Evolutionary conservation across 805 yeast genomes (phyloP), one percentile per base, ranked within the genome.

Genomic region (Ogataea saltuana): DNA sequence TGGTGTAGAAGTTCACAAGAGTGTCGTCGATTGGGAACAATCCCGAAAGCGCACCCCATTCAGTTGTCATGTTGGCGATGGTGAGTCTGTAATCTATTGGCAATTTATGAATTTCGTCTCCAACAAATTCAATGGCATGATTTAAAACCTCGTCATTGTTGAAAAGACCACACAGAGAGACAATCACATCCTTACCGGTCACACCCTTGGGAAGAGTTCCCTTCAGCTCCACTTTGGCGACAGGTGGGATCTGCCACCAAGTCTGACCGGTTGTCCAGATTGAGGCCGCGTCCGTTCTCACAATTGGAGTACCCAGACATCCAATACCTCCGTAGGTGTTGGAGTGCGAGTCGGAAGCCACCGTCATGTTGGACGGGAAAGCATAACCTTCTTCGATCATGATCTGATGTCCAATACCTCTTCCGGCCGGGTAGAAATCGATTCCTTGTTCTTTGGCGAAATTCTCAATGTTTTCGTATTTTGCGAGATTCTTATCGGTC

Each of bases 171-270:
- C 99, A 93, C 33, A 93, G 74, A 0, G 97, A 93, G 17, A 95
- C 95, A 63, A 93, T 93, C 39, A 93, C 93, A 68, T 93, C 99
- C 66, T 93, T 93, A 49, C 99, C 99, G 3, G 96, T 81, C 13
- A 88, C 89, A 13, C 97, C 97, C 39, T 75, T 68, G 10, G 95
- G 96, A 45, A 93, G 75, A 53, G 77, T 66, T 32, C 97, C 97
- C 51, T 76, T 72, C 43, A 93, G 75, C 64, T 88, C 95, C 8
- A 93, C 98, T 58, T 82, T 80, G 26, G 98, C 99, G 18, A 93
- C 98, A 0, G 99, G 98, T 3, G 99, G 99, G 42, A 93, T 88
- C 77, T 95, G 99, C 99, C 99, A 93, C 99, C 99, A 93, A 3
- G 99, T 93, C 69, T 89, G 95, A 30, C 98, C 98, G 0, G 99